Evolutionary conservation across 352 stramenopile species (phyloP), one percentile per base, ranked within the genome.

Genomic region (Globisporangium irregulare): DNA sequence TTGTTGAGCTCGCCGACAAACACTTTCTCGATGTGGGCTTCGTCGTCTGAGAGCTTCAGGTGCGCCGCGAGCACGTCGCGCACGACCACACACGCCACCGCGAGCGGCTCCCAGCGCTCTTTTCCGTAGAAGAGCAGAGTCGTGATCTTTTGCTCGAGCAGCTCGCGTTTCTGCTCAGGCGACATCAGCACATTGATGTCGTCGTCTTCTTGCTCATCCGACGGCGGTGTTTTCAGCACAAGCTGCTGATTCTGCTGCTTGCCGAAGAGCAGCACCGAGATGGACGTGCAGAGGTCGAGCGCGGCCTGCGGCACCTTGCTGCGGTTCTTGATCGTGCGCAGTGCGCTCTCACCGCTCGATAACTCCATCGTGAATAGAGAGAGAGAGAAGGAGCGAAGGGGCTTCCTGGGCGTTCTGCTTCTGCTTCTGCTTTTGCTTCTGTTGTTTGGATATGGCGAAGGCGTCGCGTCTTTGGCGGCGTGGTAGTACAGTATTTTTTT

Each of bases 101-200:
- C 86, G 38, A 91, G 38, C n/a, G 86, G 79, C 63, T 94, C 86
- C 86, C 86, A 94, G 43, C 86, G 81, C 65, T 89, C 80, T 38
- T 81, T 77, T 0, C 79, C 80, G 55, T 82, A 83, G 36, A 83
- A 36, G 25, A 90, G 61, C 38, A 92, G 73, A 63, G 70, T 88
- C 67, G 73, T 68, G 8, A 92, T 73, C 25, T 83, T 73, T 32
- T 86, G 68, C 34, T 90, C 70, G 4, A 92, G 73, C 53, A 75
- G 61, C 24, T 80, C 75, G 7, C 75, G 81, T 3, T 53, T 48
- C 27, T 74, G 67, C 27, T 72, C 56, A 12, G 59, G 41, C 7
- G 46, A 43, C 38, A 54, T 25, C 59, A 38, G 24, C 22, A 59
- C 58, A 53, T 68, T 55, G 50, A 27, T 29, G 25, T 29, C 66